Base-by-base conservation (phyloP, 441 rosid species). In the Aquilaria agallochum region DNA sequence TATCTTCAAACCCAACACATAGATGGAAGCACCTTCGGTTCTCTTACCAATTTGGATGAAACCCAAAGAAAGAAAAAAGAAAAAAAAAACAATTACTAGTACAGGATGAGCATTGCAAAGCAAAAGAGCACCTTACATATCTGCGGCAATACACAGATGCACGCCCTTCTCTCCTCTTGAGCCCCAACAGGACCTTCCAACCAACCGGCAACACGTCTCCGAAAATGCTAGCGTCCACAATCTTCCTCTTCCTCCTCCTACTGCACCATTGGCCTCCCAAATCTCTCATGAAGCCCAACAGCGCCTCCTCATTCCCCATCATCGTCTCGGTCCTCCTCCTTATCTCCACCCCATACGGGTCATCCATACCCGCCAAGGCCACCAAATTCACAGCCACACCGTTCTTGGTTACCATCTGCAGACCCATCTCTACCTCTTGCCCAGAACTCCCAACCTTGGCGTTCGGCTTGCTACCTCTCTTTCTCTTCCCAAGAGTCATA, bases 231-330 rank as follows among this genome's bases (percentile, higher is more conserved):
- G 93, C 96, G 73, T 89, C 93, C 3, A 86, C 88, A 70, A 89
- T 80, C 82, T 74, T 89, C 81, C 96, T 79, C 78, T 76, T 89
- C 81, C 78, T 84, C 79, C 96, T 83, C 76, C 93, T 75, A 64
- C 89, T 86, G 44, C 96, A 84, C 93, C 96, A 84, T 13, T 84
- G 79, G 63, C 93, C 96, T 44, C 78, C 88, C 71, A 86, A 66
- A 44, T 76, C 79, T 66, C 80, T 76, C 63, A 86, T 68, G 69
- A 88, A 88, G 13, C 69, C 85, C 50, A 88, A 70, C 72, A 88
- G 68, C 45, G 76, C 81, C 62, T 80, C 92, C 65, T 88, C 95
- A 34, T 64, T 77, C 31, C 58, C 68, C 67, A 30, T 58, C 81
- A 83, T 54, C 42, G 86, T 88, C 45, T 59, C 78, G 2, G 89